These are phyloP conservation scores for Oidiodendron maius DNA, from an alignment of 495 filamentous ascomycete genomes.

Conservation along the genomic window DNA sequence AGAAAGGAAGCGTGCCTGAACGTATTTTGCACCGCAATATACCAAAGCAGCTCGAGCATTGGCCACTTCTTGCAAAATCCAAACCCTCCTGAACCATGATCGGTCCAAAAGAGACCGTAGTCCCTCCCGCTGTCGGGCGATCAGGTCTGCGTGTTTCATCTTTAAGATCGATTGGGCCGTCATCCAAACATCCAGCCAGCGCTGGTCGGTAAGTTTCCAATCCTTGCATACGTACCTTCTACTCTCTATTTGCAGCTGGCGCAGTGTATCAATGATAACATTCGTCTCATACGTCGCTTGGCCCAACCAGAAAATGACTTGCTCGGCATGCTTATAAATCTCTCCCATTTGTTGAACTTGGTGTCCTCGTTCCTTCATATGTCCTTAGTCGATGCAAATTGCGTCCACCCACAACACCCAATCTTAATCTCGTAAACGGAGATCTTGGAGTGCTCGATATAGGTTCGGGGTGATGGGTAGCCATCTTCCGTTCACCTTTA, in stretches of 20 bases:
- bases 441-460: constrained; percentile 7
- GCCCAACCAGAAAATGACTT: no score
- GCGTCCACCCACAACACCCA: constrained; percentile 17
- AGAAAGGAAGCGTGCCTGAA: constrained; percentile 21
- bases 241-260: no score
- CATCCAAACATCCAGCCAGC: no score
- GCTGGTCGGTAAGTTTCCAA: no score
- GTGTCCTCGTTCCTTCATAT: constrained; percentile 8
- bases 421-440: constrained; percentile 7
- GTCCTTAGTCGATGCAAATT: constrained; percentile 4
- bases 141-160: no score
- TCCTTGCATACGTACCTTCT: no score
- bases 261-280: no score
- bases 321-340: constrained; percentile 25
- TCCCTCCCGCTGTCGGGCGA: no score
- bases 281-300: no score
- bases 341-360: constrained; percentile 15
- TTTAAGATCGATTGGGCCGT: no score
- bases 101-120: no score
- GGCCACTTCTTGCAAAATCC: constrained; percentile 27
- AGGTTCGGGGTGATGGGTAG: constrained; percentile 14
- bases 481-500: constrained; percentile 5
- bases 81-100: no score
- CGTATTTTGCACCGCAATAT: constrained; percentile 22
- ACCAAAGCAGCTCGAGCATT: constrained; percentile 18